phyloP scores from a whole-genome alignment of 371 early-diverging fungal genomes.

The Rhizomucor miehei region DNA sequence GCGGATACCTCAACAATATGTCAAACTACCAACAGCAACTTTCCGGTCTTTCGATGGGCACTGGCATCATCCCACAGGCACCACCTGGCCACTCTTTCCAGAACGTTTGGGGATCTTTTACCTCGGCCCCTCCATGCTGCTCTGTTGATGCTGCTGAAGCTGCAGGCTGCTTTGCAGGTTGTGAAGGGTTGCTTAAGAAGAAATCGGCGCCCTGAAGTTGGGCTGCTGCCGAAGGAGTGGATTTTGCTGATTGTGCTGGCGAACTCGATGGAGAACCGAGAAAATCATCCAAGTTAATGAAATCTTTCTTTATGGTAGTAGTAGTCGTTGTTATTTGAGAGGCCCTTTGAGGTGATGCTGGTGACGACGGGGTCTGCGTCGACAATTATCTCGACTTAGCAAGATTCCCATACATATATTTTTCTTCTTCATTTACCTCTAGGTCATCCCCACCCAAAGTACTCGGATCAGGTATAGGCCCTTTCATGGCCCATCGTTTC shows the following conservation, averaged over 20 bases:
- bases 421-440: slow-evolving; percentile 15
- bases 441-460: slow-evolving; percentile 49
- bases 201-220: slow-evolving; percentile 48
- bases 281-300: slow-evolving; percentile 41
- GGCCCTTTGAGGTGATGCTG: no score
- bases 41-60: slow-evolving; percentile 30
- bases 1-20: slow-evolving; percentile 16
- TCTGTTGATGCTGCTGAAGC: slow-evolving; percentile 15
- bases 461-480: slow-evolving; percentile 72
- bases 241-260: slow-evolving; percentile 12
- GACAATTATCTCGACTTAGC: no score
- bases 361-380: no score
- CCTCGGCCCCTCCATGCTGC: slow-evolving; percentile 15
- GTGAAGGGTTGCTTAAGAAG: slow-evolving; percentile 18
- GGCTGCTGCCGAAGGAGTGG: slow-evolving; percentile 1
- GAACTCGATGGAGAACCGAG: slow-evolving; percentile 30
- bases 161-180: slow-evolving; percentile 6
- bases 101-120: slow-evolving; percentile 24
- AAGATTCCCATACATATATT: not conserved
- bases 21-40: slow-evolving; percentile 35
- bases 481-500: slow-evolving; percentile 73
- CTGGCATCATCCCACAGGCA: slow-evolving; percentile 19
- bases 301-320: slow-evolving; percentile 19
- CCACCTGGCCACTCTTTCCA: slow-evolving; percentile 14
- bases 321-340: not conserved